phyloP scores from a whole-genome alignment of 257 asterid species.

The Linderniella brevidens region DNA sequence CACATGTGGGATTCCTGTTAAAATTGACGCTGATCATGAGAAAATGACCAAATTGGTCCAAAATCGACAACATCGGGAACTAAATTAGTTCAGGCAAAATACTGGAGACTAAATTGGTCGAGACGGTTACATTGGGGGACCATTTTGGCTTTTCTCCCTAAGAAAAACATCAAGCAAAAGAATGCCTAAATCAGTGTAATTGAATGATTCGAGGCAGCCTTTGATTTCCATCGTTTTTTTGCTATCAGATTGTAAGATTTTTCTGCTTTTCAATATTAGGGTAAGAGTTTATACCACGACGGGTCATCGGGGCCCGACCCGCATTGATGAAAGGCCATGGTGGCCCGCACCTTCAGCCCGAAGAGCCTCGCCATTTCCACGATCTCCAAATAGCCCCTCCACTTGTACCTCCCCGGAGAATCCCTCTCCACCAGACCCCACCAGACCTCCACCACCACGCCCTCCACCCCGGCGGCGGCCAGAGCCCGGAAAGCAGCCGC shows the following conservation, averaged over 20 bases:
- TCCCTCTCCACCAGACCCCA: conserved; percentile 95
- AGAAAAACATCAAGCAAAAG: too few species aligned
- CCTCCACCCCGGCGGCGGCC: conserved; percentile 77
- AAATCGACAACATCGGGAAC: too few species aligned
- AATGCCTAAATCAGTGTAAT: too few species aligned
- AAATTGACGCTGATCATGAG: too few species aligned
- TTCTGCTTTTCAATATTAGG: background rate
- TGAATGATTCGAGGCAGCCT: too few species aligned
- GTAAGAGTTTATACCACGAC: conserved; percentile 39
- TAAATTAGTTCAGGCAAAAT: too few species aligned
- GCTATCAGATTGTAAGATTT: background rate
- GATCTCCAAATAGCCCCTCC: conserved; percentile 89
- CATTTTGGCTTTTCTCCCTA: too few species aligned
- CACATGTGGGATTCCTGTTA: too few species aligned
- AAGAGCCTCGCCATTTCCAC: conserved; percentile 47
- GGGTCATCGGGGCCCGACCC: conserved; percentile 93
- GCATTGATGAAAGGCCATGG: conserved; percentile 93
- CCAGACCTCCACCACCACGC: conserved; percentile 93
- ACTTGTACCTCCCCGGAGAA: conserved; percentile 66
- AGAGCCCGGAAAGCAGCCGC: conserved; percentile 81
- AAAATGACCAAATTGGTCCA: too few species aligned
- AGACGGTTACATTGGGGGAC: too few species aligned
- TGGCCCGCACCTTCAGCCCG: conserved; percentile 79
- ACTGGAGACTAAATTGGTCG: too few species aligned
- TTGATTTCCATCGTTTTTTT: too few species aligned